A percentile compares a stretch with the other conserved stretches of the same genome.
phyloP scores from a whole-genome alignment of 805 yeast genomes.

The Kregervanrija pseudodelftensis region DNA sequence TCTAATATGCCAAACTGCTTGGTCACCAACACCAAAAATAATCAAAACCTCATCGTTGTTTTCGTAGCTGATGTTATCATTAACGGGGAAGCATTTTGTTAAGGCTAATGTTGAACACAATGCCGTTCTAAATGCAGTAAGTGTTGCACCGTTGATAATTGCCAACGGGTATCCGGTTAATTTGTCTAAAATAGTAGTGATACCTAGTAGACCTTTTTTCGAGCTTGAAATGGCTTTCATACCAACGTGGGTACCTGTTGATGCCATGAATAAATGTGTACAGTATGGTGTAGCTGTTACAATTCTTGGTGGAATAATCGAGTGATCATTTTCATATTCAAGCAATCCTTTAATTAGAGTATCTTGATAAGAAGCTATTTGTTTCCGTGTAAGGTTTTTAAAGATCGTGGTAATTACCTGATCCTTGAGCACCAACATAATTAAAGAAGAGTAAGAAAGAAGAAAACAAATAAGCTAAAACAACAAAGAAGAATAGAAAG shows the following conservation, averaged over 20 bases:
- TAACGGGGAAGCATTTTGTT: conserved; percentile 27
- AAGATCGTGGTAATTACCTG: conserved; percentile 25
- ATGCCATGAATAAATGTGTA: conserved; percentile 59
- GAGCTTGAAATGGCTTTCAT: conserved; percentile 56
- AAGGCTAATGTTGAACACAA: conserved; percentile 46
- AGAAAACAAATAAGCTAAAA: background rate
- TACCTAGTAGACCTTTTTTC: conserved; percentile 51
- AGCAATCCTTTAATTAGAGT: conserved; percentile 31
- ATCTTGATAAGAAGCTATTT: conserved; percentile 30
- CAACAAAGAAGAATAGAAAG: background rate
- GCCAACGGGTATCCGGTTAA: conserved; percentile 45
- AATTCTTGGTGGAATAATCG: conserved; percentile 48
- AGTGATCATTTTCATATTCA: conserved; percentile 36
- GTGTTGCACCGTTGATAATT: conserved; percentile 46
- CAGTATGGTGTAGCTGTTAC: conserved; percentile 33
- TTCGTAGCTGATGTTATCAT: conserved; percentile 5
- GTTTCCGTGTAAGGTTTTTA: conserved; percentile 17
- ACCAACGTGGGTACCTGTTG: conserved; percentile 50
- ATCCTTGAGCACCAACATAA: conserved; percentile 31
- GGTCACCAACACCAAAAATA: conserved; percentile 57
- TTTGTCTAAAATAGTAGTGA: conserved; percentile 44
- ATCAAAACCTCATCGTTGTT: conserved; percentile 20
- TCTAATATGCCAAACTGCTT: conserved; percentile 57
- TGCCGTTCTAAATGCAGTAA: conserved; percentile 66
- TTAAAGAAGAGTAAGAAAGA: background rate